These are phyloP conservation scores for Solanum verrucosum DNA, from an alignment of 257 asterid species.

Conservation along the genomic window DNA sequence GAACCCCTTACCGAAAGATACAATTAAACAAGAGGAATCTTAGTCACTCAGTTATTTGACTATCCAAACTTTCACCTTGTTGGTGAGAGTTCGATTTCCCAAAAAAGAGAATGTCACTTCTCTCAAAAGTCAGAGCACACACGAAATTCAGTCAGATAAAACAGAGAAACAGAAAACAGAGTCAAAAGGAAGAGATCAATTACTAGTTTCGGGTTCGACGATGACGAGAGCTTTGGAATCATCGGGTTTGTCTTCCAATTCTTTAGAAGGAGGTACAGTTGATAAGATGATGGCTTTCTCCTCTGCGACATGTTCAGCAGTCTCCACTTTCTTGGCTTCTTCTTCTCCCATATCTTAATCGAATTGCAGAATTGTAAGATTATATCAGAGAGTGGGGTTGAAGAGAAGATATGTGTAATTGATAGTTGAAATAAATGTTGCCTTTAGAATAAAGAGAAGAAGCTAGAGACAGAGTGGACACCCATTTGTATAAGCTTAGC, in stretches of 20 bases:
- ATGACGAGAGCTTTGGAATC: conserved; percentile 66
- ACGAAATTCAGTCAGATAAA: background rate
- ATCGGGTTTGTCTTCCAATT: conserved; percentile 15
- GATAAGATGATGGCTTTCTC: conserved; percentile 52
- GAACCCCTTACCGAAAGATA: background rate
- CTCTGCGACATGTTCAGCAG: conserved; percentile 12
- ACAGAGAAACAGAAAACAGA: background rate
- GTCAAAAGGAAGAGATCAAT: background rate
- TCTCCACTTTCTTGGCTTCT: background rate
- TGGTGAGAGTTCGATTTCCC: background rate
- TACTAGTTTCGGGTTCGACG: conserved; percentile 56
- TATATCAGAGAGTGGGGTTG: background rate
- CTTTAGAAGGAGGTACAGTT: conserved; percentile 25
- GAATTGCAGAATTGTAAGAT: background rate
- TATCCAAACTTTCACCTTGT: no score
- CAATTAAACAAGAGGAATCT: background rate
- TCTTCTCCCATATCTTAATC: background rate
- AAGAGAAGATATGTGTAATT: background rate
- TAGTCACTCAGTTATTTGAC: background rate
- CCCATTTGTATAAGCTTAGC: background rate
- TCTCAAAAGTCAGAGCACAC: background rate
- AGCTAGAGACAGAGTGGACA: background rate
- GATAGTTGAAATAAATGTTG: background rate
- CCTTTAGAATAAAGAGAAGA: background rate
- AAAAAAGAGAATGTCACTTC: background rate